phyloP scores from a whole-genome alignment of 228 moss, liverwort and hornwort species.

The Sphagnum magellanicum region DNA sequence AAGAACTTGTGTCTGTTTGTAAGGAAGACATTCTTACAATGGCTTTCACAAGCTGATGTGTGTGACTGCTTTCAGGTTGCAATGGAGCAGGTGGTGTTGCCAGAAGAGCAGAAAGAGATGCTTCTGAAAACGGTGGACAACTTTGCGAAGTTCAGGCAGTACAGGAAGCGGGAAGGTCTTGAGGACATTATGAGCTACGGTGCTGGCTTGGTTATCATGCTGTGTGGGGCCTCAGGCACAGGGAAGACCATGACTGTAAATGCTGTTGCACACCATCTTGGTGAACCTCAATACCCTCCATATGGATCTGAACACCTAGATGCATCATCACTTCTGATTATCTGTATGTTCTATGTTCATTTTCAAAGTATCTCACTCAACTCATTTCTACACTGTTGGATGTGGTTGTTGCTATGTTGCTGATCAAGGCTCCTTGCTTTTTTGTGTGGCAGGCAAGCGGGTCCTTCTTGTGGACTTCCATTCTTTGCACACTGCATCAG shows the following conservation, averaged over 20 bases:
- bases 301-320: no score
- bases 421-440: neutral
- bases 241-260: constrained; percentile 70
- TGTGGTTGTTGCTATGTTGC: no score
- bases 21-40: no score
- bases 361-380: no score
- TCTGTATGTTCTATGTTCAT: no score
- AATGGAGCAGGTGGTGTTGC: constrained; percentile 60
- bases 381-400: no score
- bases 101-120: constrained; percentile 57
- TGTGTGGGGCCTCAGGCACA: constrained; percentile 60
- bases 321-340: no score
- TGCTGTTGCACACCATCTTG: constrained; percentile 61
- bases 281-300: constrained; percentile 3
- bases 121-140: constrained; percentile 56
- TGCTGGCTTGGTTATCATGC: constrained; percentile 54
- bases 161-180: constrained; percentile 51
- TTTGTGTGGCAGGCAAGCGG: constrained; percentile 35
- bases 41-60: neutral
- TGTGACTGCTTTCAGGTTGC: constrained; percentile 24
- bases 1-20: no score
- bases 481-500: constrained; percentile 40
- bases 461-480: constrained; percentile 62
- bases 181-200: constrained; percentile 65
- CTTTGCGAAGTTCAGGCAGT: constrained; percentile 53